Percentiles rank a stretch among this genome's conserved stretches.
phyloP scores from a whole-genome alignment of 495 filamentous ascomycete species.

The Xylaria bambusicola region DNA sequence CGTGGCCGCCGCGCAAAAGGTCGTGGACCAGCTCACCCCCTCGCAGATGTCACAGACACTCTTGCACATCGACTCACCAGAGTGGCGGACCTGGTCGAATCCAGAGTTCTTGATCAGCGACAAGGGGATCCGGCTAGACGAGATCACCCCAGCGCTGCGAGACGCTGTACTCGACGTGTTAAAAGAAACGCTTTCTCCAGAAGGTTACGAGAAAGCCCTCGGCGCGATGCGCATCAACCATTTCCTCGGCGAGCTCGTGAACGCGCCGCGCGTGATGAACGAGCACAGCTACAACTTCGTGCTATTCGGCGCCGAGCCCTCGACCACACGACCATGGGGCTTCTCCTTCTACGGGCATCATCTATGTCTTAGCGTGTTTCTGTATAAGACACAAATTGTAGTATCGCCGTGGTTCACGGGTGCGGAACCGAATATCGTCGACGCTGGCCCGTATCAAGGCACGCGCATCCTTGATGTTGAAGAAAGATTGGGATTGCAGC shows the following conservation, averaged over 20 bases:
- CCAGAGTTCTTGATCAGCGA: constrained; percentile 65
- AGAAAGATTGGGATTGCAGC: constrained; percentile 58
- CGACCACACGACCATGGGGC: constrained; percentile 61
- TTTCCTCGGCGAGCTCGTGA: constrained; percentile 71
- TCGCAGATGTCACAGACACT: constrained; percentile 48
- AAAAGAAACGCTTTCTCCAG: constrained; percentile 58
- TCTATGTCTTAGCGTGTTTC: constrained; percentile 67
- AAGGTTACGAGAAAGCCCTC: constrained; percentile 71
- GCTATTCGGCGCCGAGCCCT: constrained; percentile 60
- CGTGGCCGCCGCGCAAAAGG: constrained; percentile 45
- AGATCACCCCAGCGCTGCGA: constrained; percentile 45
- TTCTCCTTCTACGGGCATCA: constrained; percentile 79
- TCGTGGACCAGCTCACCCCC: constrained; percentile 48
- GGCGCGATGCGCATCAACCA: constrained; percentile 75
- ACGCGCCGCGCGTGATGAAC: constrained; percentile 64
- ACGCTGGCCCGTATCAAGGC: constrained; percentile 60
- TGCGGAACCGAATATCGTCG: constrained; percentile 75
- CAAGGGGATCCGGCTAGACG: constrained; percentile 69
- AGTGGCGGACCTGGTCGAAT: constrained; percentile 77
- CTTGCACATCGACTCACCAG: constrained; percentile 67
- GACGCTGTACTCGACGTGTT: constrained; percentile 57
- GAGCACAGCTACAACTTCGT: constrained; percentile 74
- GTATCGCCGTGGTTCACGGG: constrained; percentile 73
- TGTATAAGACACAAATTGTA: constrained; percentile 61
- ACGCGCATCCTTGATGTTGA: constrained; percentile 67